Percentiles rank a stretch among this genome's conserved stretches.
Conservation (phyloP, 495 filamentous ascomycete genomes). For the Penicillium parvum region DNA sequence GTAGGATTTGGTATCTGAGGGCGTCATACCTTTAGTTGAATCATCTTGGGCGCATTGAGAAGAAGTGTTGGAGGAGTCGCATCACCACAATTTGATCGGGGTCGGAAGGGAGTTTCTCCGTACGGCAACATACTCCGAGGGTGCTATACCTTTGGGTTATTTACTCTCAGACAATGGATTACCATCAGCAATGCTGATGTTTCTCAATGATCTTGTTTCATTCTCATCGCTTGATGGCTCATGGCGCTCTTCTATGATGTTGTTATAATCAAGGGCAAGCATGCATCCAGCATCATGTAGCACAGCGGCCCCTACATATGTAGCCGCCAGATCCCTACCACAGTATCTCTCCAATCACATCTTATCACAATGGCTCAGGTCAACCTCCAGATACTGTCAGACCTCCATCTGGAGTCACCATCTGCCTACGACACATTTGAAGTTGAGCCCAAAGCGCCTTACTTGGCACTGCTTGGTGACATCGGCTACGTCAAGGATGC, state of each 20-base stretch:
- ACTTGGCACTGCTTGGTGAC: constrained; percentile 55
- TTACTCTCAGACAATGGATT: no score
- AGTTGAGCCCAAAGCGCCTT: constrained; percentile 40
- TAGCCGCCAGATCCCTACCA: no score
- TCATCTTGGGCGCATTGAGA: constrained; percentile 64
- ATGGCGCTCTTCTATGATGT: no score
- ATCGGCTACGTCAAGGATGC: constrained; percentile 46
- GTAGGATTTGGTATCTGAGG: constrained; percentile 12
- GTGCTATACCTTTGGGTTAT: background rate
- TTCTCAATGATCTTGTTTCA: no score
- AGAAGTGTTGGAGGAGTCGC: constrained; percentile 3
- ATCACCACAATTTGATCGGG: constrained; percentile 26
- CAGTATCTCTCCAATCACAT: no score
- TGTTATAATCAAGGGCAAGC: no score
- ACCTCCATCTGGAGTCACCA: constrained; percentile 52
- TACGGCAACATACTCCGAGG: constrained; percentile 19
- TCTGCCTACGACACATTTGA: constrained; percentile 44
- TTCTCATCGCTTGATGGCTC: no score
- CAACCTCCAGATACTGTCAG: constrained; percentile 56
- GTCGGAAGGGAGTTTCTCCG: constrained; percentile 26
- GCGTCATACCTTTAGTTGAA: constrained; percentile 84
- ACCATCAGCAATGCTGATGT: no score
- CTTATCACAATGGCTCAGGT: background rate
- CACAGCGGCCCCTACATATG: no score
- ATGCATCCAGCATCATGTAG: no score